Evolutionary conservation across 164 flowering plant genomes (phyloP), one percentile per base, ranked within the genome.

Genomic region (Stephania japonica): DNA sequence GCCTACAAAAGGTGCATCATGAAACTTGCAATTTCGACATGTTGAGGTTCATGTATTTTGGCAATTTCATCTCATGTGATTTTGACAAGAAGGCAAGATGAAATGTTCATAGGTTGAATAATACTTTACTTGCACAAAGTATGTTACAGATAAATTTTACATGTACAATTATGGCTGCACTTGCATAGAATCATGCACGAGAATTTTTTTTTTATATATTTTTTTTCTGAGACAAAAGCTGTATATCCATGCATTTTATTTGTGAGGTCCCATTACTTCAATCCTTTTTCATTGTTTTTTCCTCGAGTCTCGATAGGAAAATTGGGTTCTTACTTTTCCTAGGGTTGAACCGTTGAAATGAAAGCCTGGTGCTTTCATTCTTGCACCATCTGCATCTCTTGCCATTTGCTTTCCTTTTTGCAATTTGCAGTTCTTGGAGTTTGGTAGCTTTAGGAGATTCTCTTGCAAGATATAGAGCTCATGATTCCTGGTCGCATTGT

Each of bases 361-460:
- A 56, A 14, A 56, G 18, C 18, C 16, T 16, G 4, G 21, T 1
- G 62, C n/a, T 16, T 56, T 56, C 62, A 16, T 18, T 16, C 62
- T 56, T n/a, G 19, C 62, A 16, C 19, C 21, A 2, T 18, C 19
- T 16, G 21, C 19, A 56, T 56, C 3, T 18, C 1, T 14, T 9
- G 11, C 3, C 16, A 47, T 19, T 2, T 56, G 62, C 2, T 47
- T 56, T 56, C 62, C 62, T 56, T 56, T 56, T 56, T 56, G 62
- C 62, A 56, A n/a, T 56, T 56, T 56, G 62, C 62, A 56, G 62
- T 6, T 56, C 62, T 18, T 56, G 62, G 62, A 56, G 62, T 53
- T 2, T 16, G 18, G 4, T 53, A 53, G 61, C 61, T 53, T 50
- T 16, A 53, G 61, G 18, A 16, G 5, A 53, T 44, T 8, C 50